These are phyloP conservation scores for Thalassiosira sp. DNA, from an alignment of 352 stramenopile species.

Conservation along the genomic window DNA sequence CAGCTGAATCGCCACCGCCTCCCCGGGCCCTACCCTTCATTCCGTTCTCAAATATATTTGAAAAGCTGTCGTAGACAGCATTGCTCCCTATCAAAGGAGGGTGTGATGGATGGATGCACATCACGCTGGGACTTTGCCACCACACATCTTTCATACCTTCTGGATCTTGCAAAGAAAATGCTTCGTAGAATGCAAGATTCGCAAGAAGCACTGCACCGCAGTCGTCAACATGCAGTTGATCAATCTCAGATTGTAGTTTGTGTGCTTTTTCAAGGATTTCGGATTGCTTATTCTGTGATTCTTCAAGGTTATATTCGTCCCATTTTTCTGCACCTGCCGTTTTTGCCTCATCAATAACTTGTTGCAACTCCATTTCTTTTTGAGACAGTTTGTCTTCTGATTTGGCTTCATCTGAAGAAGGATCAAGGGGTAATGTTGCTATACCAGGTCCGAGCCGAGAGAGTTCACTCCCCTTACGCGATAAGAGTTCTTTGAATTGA, in stretches of 20 bases:
- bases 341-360: constrained; percentile 26
- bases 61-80: constrained; percentile 65
- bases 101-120: constrained; percentile 79
- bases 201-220: constrained; percentile 71
- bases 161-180: constrained; percentile 69
- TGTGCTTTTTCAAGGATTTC: constrained; percentile 56
- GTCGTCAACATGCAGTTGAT: constrained; percentile 77
- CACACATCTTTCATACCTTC: constrained; percentile 73
- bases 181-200: constrained; percentile 78
- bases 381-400: constrained; percentile 25
- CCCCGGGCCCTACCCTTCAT: constrained; percentile 54
- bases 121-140: constrained; percentile 62
- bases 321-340: constrained; percentile 14
- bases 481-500: constrained; percentile 46
- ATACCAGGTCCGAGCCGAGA: constrained; percentile 41
- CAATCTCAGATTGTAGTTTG: constrained; percentile 61
- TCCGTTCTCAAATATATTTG: constrained; percentile 71
- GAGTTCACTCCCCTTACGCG: constrained; percentile 33
- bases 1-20: constrained; percentile 8
- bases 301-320: constrained; percentile 40
- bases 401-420: constrained; percentile 33
- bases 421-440: constrained; percentile 40
- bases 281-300: constrained; percentile 17
- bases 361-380: constrained; percentile 39
- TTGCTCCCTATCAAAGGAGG: constrained; percentile 60